Evolutionary conservation across 2,329 filamentous ascomycete genomes (phyloP).

Genomic region (Penicillium sp.): DNA sequence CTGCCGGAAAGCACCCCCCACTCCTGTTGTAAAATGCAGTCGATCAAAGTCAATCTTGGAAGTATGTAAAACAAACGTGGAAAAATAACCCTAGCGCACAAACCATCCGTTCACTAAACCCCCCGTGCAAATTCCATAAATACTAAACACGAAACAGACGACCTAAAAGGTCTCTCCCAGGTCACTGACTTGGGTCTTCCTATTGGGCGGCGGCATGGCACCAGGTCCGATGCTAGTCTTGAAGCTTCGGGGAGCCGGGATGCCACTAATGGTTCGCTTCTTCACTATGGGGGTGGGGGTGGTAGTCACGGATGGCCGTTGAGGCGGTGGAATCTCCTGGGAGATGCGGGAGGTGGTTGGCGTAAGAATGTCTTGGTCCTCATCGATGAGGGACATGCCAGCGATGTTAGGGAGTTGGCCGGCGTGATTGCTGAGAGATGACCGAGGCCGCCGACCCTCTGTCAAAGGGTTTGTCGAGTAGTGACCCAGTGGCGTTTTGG

Average conservation of each 20-base stretch:
- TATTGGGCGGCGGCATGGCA: slow-evolving; percentile 50
- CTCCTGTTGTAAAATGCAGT: slow-evolving; percentile 1
- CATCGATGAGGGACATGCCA: slow-evolving; percentile 56
- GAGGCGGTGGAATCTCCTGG: slow-evolving; percentile 39
- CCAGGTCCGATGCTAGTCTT: slow-evolving; percentile 43
- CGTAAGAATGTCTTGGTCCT: slow-evolving; percentile 50
- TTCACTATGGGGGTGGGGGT: slow-evolving; percentile 48
- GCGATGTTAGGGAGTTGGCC: slow-evolving; percentile 59
- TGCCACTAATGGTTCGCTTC: slow-evolving; percentile 53
- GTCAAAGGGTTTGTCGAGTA: slow-evolving; percentile 51
- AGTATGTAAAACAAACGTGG: slow-evolving; percentile 5
- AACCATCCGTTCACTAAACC: not conserved
- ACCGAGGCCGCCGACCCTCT: slow-evolving; percentile 62
- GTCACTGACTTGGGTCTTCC: slow-evolving; percentile 53
- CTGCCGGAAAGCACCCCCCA: not conserved
- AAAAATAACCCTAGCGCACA: not conserved
- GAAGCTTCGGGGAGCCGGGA: slow-evolving; percentile 42
- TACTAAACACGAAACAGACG: not conserved
- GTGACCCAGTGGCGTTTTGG: slow-evolving; percentile 64
- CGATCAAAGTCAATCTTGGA: not conserved
- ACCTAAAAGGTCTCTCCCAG: slow-evolving; percentile 59
- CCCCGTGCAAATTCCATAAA: not conserved
- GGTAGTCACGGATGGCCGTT: slow-evolving; percentile 49
- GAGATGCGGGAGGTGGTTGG: slow-evolving; percentile 42
- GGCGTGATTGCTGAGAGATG: slow-evolving; percentile 64